Evolutionary conservation across 352 stramenopile genomes (phyloP).

Genomic region (Phytophthora pinifolia): DNA sequence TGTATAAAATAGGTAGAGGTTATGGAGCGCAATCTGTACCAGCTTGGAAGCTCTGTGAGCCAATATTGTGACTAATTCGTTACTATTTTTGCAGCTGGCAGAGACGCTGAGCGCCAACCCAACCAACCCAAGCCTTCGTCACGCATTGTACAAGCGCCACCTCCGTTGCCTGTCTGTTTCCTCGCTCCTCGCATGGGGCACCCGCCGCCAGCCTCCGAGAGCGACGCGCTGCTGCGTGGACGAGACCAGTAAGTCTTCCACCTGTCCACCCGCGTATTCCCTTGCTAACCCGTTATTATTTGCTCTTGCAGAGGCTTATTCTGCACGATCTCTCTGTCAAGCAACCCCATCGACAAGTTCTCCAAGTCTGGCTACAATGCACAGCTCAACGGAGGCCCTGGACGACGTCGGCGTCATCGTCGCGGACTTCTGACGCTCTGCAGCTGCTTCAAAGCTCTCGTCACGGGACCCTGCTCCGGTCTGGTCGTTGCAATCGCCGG

Average conservation of each 20-base stretch:
- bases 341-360: slow-evolving; percentile 46
- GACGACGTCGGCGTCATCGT: slow-evolving; percentile 7
- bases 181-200: slow-evolving; percentile 17
- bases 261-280: slow-evolving; percentile 1
- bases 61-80: too few relatives aligned
- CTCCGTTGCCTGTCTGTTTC: not conserved
- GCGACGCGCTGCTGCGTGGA: slow-evolving; percentile 23
- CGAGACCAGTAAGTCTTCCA: slow-evolving; percentile 39
- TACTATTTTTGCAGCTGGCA: slow-evolving; percentile 11
- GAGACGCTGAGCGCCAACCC: slow-evolving; percentile 6
- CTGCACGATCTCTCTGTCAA: slow-evolving; percentile 63
- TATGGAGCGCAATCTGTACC: too few relatives aligned
- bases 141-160: not conserved
- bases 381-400: not conserved
- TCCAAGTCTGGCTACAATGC: slow-evolving; percentile 24
- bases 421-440: slow-evolving; percentile 18
- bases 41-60: too few relatives aligned
- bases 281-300: slow-evolving; percentile 1
- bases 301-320: slow-evolving; percentile 43
- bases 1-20: too few relatives aligned
- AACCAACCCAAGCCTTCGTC: not conserved
- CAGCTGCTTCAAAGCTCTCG: slow-evolving; percentile 25
- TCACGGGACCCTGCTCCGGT: slow-evolving; percentile 25
- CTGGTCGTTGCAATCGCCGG: slow-evolving; percentile 37
- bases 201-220: slow-evolving; percentile 24